Percentiles rank a stretch among this genome's conserved stretches.
phyloP scores from a whole-genome alignment of 495 filamentous ascomycete species.

The Penicillium maclennaniae region DNA sequence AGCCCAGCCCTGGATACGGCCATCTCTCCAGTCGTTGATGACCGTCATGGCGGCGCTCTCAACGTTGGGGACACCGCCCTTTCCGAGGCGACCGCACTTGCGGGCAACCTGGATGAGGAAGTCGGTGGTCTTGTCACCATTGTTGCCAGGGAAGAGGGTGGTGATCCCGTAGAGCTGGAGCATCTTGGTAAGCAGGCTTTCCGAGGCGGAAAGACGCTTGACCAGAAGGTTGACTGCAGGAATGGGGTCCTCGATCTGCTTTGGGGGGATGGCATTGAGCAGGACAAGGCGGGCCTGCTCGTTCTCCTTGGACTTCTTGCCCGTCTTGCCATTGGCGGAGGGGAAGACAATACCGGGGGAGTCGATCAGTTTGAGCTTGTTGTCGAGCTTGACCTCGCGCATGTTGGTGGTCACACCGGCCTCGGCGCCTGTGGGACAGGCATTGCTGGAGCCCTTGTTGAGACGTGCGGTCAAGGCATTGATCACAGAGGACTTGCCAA shows the following conservation, averaged over 20 bases:
- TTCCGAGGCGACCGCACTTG: constrained; percentile 84
- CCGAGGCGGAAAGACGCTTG: constrained; percentile 66
- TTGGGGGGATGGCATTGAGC: constrained; percentile 87
- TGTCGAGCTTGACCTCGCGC: constrained; percentile 89
- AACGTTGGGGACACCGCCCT: constrained; percentile 86
- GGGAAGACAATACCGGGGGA: constrained; percentile 97
- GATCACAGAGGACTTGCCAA: constrained; percentile 96
- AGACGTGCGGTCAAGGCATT: constrained; percentile 84
- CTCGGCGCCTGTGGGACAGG: constrained; percentile 87
- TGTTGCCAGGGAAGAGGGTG: constrained; percentile 56
- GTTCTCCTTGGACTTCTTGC: constrained; percentile 48
- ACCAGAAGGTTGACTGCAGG: constrained; percentile 80
- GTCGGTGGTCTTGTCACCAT: constrained; percentile 77
- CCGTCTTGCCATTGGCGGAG: constrained; percentile 44
- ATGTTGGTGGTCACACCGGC: constrained; percentile 89
- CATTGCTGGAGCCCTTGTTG: constrained; percentile 59
- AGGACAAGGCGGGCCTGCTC: constrained; percentile 82
- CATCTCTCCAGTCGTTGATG: constrained; percentile 92
- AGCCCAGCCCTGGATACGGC: constrained; percentile 89
- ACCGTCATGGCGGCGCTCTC: constrained; percentile 85
- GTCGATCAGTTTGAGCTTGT: constrained; percentile 89
- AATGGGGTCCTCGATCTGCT: constrained; percentile 87
- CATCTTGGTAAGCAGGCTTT: constrained; percentile 69
- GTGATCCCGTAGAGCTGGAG: constrained; percentile 78
- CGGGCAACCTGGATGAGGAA: constrained; percentile 92